phyloP scores from a whole-genome alignment of 768 basidiomycete species.

The Ramaria rubella region DNA sequence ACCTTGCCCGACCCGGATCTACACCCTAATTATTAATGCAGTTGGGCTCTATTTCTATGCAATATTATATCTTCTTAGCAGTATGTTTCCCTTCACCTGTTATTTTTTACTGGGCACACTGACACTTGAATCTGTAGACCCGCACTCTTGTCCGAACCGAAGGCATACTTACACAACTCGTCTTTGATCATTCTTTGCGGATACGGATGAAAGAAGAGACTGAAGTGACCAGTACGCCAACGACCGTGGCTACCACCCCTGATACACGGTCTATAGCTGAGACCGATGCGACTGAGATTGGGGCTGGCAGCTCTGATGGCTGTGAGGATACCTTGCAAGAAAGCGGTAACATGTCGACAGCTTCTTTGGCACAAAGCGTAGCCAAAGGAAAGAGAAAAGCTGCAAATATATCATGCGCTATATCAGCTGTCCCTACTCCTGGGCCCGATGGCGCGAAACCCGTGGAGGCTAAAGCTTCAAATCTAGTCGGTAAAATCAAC shows the following conservation, averaged over 20 bases:
- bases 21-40: background rate
- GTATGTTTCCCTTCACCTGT: slow-evolving; percentile 30
- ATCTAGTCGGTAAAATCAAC: slow-evolving; percentile 69
- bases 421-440: background rate
- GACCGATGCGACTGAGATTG: slow-evolving; percentile 8
- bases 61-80: slow-evolving; percentile 39
- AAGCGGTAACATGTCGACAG: background rate
- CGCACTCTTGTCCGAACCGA: slow-evolving; percentile 44
- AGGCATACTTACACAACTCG: slow-evolving; percentile 44
- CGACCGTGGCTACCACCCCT: slow-evolving; percentile 18
- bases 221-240: slow-evolving; percentile 16
- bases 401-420: background rate
- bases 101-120: slow-evolving; percentile 26
- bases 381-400: slow-evolving; percentile 3
- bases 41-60: slow-evolving; percentile 28
- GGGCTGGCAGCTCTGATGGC: slow-evolving; percentile 13
- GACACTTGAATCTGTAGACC: slow-evolving; percentile 30
- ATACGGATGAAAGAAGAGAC: slow-evolving; percentile 52
- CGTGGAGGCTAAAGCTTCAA: slow-evolving; percentile 29
- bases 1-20: background rate
- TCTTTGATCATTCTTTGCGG: slow-evolving; percentile 53
- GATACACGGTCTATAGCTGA: slow-evolving; percentile 18
- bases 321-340: slow-evolving; percentile 9
- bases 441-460: slow-evolving; percentile 7
- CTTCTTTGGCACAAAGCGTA: background rate